A percentile compares a stretch with the other conserved stretches of the same genome.
phyloP scores from a whole-genome alignment of 208 protist species.

The Trypanosoma boissoni region DNA sequence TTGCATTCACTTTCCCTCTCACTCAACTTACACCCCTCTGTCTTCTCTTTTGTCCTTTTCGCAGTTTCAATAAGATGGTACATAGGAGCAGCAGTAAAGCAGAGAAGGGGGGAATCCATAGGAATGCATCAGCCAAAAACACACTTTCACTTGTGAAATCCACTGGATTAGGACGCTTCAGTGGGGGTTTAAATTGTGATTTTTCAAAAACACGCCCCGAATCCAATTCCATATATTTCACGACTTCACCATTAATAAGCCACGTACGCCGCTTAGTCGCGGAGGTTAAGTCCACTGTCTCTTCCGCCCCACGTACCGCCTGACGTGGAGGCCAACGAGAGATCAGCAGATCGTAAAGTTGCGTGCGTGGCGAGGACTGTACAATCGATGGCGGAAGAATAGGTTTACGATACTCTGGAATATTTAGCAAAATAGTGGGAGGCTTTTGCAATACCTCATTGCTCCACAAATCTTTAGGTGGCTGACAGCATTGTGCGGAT shows the following conservation, averaged over 20 bases:
- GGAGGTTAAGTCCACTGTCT: conserved; percentile 24
- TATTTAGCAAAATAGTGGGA: conserved; percentile 19
- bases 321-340: background rate
- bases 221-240: background rate
- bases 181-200: background rate
- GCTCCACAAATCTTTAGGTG: conserved; percentile 12
- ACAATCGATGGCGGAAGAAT: background rate
- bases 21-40: too few species aligned
- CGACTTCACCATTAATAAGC: conserved; percentile 3
- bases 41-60: background rate
- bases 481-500: conserved; percentile 12
- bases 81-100: background rate
- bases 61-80: background rate
- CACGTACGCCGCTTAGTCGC: conserved; percentile 4
- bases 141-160: background rate
- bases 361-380: background rate
- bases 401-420: conserved; percentile 26
- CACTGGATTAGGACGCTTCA: background rate
- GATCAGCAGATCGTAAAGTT: conserved; percentile 5
- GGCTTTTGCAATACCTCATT: conserved; percentile 20
- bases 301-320: conserved; percentile 8
- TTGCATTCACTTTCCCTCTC: too few species aligned
- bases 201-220: too few species aligned
- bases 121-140: background rate
- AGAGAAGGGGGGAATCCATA: background rate